Conservation (phyloP, 495 filamentous ascomycete species). For the Venustampulla echinocandica region DNA sequence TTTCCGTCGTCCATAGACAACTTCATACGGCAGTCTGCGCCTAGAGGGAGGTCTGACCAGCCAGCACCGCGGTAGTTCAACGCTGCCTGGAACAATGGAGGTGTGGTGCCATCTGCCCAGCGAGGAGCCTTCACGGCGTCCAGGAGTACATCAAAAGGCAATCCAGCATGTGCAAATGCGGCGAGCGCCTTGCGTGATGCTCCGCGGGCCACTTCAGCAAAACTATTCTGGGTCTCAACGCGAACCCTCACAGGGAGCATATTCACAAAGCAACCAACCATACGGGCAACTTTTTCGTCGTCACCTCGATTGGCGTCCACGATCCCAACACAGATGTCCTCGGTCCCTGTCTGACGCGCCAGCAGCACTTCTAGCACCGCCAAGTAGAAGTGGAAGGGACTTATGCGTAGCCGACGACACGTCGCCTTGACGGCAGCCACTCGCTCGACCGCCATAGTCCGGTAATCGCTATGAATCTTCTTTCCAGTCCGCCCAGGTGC, state of each 20-base stretch:
- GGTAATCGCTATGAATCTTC: neutral
- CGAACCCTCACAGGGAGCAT: neutral
- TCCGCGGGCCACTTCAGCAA: neutral
- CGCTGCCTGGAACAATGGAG: neutral
- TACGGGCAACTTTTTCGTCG: neutral
- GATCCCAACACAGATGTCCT: neutral
- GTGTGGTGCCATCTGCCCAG: neutral
- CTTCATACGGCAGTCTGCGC: too few relatives aligned
- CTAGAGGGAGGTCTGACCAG: neutral
- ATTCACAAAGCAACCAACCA: neutral
- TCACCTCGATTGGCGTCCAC: neutral
- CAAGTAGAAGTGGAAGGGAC: neutral
- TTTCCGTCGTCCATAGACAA: neutral
- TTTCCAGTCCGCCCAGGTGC: too few relatives aligned
- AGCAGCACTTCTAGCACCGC: neutral
- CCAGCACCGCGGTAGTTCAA: neutral
- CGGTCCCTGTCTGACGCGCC: neutral
- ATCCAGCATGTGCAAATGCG: neutral
- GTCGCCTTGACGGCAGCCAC: neutral
- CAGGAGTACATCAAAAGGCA: neutral
- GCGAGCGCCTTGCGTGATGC: neutral
- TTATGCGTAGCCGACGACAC: neutral
- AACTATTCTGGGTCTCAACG: neutral
- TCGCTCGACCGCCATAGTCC: neutral
- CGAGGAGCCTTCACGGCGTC: neutral